Percentiles rank a stretch among this genome's conserved stretches.
Evolutionary conservation across 1,139 yeast genomes (phyloP).

Genomic region (Yamadazyma trypodendri): DNA sequence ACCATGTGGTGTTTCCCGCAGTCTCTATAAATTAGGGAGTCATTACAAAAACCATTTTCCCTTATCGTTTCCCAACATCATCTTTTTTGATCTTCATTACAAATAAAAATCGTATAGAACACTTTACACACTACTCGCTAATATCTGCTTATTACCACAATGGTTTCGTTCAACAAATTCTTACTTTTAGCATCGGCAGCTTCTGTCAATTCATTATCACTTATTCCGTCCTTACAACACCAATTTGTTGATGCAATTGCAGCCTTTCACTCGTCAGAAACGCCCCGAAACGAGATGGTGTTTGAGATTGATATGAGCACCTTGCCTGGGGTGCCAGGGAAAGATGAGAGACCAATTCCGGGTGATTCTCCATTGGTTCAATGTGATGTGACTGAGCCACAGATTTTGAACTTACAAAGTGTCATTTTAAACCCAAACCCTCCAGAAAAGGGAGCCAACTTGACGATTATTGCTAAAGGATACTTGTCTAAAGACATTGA

Average conservation of each 20-base stretch:
- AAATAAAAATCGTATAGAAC: background rate
- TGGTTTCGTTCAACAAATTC: constrained; percentile 29
- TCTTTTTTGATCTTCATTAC: too few relatives aligned
- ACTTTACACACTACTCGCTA: constrained; percentile 1
- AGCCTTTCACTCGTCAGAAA: constrained; percentile 18
- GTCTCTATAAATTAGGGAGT: background rate
- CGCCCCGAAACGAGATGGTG: constrained; percentile 2
- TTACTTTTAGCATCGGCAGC: constrained; percentile 18
- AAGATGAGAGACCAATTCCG: constrained; percentile 67
- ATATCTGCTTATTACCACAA: constrained; percentile 7
- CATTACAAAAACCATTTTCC: background rate
- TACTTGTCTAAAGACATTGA: constrained; percentile 51
- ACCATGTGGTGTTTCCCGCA: background rate
- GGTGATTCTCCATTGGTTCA: constrained; percentile 83
- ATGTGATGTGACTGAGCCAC: constrained; percentile 68
- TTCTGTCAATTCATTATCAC: constrained; percentile 23
- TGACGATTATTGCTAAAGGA: constrained; percentile 79
- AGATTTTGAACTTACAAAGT: constrained; percentile 58
- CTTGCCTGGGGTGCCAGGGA: constrained; percentile 19
- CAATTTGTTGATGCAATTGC: constrained; percentile 20
- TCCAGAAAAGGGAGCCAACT: constrained; percentile 75
- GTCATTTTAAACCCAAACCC: constrained; percentile 80
- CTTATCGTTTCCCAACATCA: too few relatives aligned
- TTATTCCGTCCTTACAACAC: constrained; percentile 20
- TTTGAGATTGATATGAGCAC: constrained; percentile 7